A percentile compares a stretch with the other conserved stretches of the same genome.
phyloP scores from a whole-genome alignment of 495 filamentous ascomycete genomes.

The Viridothelium virens region DNA sequence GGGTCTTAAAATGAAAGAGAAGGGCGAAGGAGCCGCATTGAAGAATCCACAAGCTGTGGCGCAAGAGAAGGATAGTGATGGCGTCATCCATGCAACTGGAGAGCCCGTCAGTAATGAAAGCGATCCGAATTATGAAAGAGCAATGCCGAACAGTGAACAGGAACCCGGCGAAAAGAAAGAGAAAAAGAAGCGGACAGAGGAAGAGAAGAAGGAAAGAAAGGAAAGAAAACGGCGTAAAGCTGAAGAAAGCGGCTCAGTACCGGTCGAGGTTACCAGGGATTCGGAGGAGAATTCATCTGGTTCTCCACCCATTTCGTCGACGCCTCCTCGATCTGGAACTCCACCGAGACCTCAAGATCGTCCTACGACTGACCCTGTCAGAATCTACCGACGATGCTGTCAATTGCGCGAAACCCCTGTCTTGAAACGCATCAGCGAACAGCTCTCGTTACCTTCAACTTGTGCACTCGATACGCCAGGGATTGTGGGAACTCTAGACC shows the following conservation, averaged over 20 bases:
- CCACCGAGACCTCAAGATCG: constrained; percentile 51
- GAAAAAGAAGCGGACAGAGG: constrained; percentile 86
- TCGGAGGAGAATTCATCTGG: constrained; percentile 15
- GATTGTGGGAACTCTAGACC: constrained; percentile 69
- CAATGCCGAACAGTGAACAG: constrained; percentile 28
- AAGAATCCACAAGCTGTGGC: constrained; percentile 53
- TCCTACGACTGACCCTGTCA: constrained; percentile 82
- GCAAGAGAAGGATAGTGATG: constrained; percentile 50
- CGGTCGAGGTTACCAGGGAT: constrained; percentile 64
- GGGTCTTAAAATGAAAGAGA: constrained; percentile 60
- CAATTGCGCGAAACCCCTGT: constrained; percentile 87
- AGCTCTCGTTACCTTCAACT: constrained; percentile 46
- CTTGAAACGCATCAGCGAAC: constrained; percentile 77
- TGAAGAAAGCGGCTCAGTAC: constrained; percentile 72
- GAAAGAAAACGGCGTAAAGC: constrained; percentile 72
- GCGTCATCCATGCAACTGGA: constrained; percentile 39
- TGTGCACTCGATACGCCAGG: constrained; percentile 45
- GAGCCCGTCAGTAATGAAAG: constrained; percentile 34
- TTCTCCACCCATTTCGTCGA: not conserved
- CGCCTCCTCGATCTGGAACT: constrained; percentile 13
- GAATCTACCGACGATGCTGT: constrained; percentile 92
- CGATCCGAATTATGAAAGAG: constrained; percentile 25
- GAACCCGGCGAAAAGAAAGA: constrained; percentile 67
- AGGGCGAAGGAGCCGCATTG: constrained; percentile 58
- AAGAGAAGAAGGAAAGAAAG: constrained; percentile 76